Base-by-base conservation (phyloP, 2,329 filamentous ascomycete genomes). In the Trichophyton simii region DNA sequence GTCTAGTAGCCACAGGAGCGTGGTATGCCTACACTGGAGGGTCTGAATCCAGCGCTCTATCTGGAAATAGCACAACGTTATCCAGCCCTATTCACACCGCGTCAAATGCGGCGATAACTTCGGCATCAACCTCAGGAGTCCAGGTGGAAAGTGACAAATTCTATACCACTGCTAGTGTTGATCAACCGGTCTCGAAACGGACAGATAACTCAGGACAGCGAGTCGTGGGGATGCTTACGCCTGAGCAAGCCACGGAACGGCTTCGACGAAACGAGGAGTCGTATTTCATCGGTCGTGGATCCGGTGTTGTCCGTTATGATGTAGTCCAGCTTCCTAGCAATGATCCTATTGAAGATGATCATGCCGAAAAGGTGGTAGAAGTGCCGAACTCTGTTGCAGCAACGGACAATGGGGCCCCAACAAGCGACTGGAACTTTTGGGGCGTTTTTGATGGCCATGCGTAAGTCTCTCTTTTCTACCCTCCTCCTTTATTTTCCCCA, bases 351-450 rank as follows among this genome's bases (percentile, higher is more conserved):
- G 94, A 99, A 77, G 94, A 99, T 70, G 95, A 99, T 71, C 94
- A 99, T 71, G 89, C 91, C 59, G 94, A 99, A 77, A 95, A 96
- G 81, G 96, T 97, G 69, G 90, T 99, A 55, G 89, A 97, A 74
- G 84, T 96, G 7, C 87, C 89, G 3, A 81, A 82, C 60, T 80
- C 78, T 58, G 77, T 82, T 44, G 79, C 81, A 28, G 79, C 80
- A 15, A 78, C 79, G 6, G 77, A 82, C 68, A 76, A 82, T 71
- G 75, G 80, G 42, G 79, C 81, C 15, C 66, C 79, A 18, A 84
- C 80, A 63, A 89, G 83, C 64, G 95, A 99, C 75, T 99, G 94
- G 94, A 97, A 97, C 91, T 99, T 99, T 74, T 99, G 95, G 94
- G 94, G 91, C 62, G 91, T 99, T 18, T 99, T 97, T 74, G 94